Evolutionary conservation across 306 rosid genomes (phyloP).

Genomic region (Amphicarpaea edgeworthii): DNA sequence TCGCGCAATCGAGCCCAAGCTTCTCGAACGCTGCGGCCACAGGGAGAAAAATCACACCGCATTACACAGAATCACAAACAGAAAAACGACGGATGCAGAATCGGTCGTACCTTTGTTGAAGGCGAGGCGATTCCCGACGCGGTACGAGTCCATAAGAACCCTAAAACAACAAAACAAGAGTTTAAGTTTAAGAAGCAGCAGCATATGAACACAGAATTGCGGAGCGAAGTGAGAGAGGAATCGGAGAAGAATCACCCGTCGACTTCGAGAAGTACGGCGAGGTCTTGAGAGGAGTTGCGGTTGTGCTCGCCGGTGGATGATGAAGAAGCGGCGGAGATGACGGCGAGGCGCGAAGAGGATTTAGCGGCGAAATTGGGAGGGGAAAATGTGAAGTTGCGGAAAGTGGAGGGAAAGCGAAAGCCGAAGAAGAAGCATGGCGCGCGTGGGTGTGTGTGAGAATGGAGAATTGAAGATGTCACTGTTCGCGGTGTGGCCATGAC

Average conservation of each 20-base stretch:
- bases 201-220: not conserved
- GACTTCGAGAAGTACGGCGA: constrained; percentile 89
- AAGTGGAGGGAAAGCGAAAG: not conserved
- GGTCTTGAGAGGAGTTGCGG: constrained; percentile 53
- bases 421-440: not conserved
- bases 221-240: not conserved
- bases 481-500: constrained; percentile 20
- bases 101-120: constrained; percentile 76
- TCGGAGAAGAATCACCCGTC: constrained; percentile 64
- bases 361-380: constrained; percentile 50
- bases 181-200: not conserved
- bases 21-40: constrained; percentile 71
- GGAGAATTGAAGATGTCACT: constrained; percentile 34
- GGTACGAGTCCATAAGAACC: constrained; percentile 86
- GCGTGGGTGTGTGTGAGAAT: not conserved
- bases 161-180: constrained; percentile 50
- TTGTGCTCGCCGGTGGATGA: constrained; percentile 42
- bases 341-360: constrained; percentile 50
- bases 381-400: constrained; percentile 25
- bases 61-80: constrained; percentile 15
- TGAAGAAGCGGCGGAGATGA: constrained; percentile 54
- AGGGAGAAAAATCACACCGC: constrained; percentile 1
- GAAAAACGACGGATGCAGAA: not conserved
- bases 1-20: constrained; percentile 97
- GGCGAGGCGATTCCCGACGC: constrained; percentile 75